These are phyloP conservation scores for Candida yuanshanica DNA, from an alignment of 805 yeast species.

Conservation along the genomic window DNA sequence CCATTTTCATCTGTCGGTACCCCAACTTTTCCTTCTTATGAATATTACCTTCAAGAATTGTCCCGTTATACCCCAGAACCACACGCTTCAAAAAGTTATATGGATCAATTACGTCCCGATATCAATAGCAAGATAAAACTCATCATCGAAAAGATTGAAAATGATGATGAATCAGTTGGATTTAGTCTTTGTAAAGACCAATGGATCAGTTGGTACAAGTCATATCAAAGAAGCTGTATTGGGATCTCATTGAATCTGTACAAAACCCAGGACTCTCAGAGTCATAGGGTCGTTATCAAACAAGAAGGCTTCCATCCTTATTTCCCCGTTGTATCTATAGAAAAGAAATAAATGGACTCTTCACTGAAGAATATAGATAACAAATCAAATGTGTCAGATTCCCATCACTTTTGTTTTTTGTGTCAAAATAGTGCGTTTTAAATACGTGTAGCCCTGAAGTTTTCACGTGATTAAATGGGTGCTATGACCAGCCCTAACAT, in stretches of 20 bases:
- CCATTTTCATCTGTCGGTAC: conserved; percentile 76
- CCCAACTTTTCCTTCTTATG: conserved; percentile 50
- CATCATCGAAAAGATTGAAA: conserved; percentile 15
- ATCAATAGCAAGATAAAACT: conserved; percentile 8
- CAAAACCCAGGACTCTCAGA: conserved; percentile 2
- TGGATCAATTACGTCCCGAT: conserved; percentile 3
- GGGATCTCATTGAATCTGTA: conserved; percentile 18
- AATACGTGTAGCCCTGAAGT: not conserved
- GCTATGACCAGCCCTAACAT: not conserved
- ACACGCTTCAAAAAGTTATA: conserved; percentile 4
- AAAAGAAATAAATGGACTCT: conserved; percentile 7
- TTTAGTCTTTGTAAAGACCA: conserved; percentile 24
- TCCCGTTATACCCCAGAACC: conserved; percentile 10
- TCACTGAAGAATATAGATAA: no score
- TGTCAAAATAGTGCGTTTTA: not conserved
- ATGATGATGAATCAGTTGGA: conserved; percentile 13
- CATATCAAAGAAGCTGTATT: conserved; percentile 26
- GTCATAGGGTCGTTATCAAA: conserved; percentile 22
- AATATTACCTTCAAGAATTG: conserved; percentile 20
- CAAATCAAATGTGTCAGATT: no score
- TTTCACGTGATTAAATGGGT: not conserved
- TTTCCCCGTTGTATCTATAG: conserved; percentile 36
- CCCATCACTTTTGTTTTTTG: no score
- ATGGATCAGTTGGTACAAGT: conserved; percentile 27
- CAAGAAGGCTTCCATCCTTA: conserved; percentile 37